Evolutionary conservation across 163 green algal species (phyloP), one percentile per base, ranked within the genome.

Genomic region (Chloromonas sp.): DNA sequence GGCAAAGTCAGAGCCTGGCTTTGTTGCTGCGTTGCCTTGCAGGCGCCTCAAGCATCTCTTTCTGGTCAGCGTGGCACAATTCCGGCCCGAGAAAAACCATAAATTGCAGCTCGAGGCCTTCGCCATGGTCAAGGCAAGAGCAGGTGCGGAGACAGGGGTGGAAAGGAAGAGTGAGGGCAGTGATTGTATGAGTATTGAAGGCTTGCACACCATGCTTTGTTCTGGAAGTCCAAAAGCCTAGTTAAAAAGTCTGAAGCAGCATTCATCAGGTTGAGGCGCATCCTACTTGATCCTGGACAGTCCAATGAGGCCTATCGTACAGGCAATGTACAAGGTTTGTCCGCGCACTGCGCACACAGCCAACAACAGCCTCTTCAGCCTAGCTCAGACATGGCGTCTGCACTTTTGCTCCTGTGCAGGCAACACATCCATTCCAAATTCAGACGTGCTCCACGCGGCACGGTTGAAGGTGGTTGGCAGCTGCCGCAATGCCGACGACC

Each of bases 11-110:
- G 36, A 36, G 36, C 36, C 36, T 36, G 36, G 36, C 36, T 36
- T 36, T 36, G 36, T 36, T 36, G 36, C 36, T 36, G 36, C 36
- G 36, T 36, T 36, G 36, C 11, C n/a, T 36, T 84, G 61, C 81
- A 84, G 95, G 61, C 89, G 88, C 81, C 88, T 96, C 11, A 96
- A 96, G 89, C 84, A 91, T 79, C 87, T 94, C 36, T 97, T 93
- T 90, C 84, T 99, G 0, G 83, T 98, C 0, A 98, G 93, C 1
- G 91, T 99, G 13, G 95, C 92, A 0, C 97, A 99, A 92, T 99
- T 99, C 89, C 87, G 97, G 61, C 97, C 97, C 0, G 97, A 99
- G 89, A 99, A 99, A 92, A 94, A 98, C 83, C 95, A 99, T 83
- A 70, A 74, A 2, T 78, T 97, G 91, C 96, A 98, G 91, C 86